Evolutionary conservation across 441 rosid species (phyloP).

Genomic region (Populus hybrid): DNA sequence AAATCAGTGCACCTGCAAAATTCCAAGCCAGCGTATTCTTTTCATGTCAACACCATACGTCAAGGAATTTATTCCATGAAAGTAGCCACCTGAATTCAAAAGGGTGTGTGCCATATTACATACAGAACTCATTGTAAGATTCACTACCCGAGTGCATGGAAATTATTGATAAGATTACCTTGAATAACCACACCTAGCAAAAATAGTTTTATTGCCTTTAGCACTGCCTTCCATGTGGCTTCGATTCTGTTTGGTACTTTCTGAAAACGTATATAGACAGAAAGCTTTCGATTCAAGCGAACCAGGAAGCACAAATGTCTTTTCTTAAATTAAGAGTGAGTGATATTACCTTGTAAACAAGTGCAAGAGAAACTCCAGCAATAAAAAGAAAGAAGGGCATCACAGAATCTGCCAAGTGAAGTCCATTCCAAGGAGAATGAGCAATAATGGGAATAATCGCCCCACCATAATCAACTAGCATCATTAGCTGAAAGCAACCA

Average conservation of each 20-base stretch:
- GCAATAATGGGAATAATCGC: slow-evolving; percentile 29
- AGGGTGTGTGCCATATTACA: not conserved
- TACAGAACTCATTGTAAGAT: not conserved
- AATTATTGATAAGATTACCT: slow-evolving; percentile 13
- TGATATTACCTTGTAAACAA: slow-evolving; percentile 27
- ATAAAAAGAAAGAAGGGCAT: slow-evolving; percentile 35
- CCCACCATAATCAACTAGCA: slow-evolving; percentile 35
- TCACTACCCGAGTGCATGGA: not conserved
- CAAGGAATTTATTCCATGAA: slow-evolving; percentile 31
- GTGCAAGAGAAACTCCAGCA: slow-evolving; percentile 34
- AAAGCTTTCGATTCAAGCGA: not conserved
- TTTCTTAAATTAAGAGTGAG: not conserved
- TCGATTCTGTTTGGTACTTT: slow-evolving; percentile 26
- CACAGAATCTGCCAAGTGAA: slow-evolving; percentile 33
- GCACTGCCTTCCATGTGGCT: slow-evolving; percentile 27
- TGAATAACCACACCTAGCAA: slow-evolving; percentile 33
- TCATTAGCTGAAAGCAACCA: slow-evolving; percentile 27
- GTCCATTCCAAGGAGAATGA: slow-evolving; percentile 36
- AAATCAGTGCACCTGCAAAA: slow-evolving; percentile 28
- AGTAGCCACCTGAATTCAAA: slow-evolving; percentile 28
- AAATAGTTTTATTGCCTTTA: slow-evolving; percentile 29
- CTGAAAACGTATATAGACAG: slow-evolving; percentile 9
- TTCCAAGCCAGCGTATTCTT: slow-evolving; percentile 32
- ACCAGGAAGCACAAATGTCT: not conserved
- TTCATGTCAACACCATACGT: slow-evolving; percentile 33